phyloP scores from a whole-genome alignment of 768 basidiomycete species.

The Phaeotremella fagi region DNA sequence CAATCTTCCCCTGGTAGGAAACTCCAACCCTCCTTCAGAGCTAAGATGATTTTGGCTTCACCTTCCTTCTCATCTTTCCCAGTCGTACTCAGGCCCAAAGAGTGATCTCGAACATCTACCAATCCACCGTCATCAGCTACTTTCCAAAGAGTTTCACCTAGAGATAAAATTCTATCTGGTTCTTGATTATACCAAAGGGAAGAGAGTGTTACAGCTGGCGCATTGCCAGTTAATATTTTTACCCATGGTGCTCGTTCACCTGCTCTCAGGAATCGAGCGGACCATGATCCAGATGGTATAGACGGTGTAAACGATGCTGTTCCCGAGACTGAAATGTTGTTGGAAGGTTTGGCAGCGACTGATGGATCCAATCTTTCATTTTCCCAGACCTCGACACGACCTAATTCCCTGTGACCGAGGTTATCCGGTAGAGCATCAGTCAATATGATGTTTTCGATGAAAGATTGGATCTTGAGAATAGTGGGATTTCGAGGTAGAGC shows the following conservation, averaged over 20 bases:
- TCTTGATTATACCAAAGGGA: background rate
- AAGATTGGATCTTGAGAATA: conserved; percentile 10
- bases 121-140: background rate
- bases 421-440: conserved; percentile 38
- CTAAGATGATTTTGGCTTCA: conserved; percentile 22
- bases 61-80: conserved; percentile 6
- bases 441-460: conserved; percentile 25
- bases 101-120: background rate
- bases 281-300: conserved; percentile 14
- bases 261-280: conserved; percentile 18
- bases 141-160: conserved; percentile 4
- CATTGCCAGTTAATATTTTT: conserved; percentile 13
- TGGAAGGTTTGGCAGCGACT: conserved; percentile 5
- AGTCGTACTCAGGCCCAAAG: background rate
- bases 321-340: background rate
- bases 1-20: conserved; percentile 45
- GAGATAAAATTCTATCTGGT: background rate
- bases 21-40: conserved; percentile 37
- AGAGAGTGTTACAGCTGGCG: background rate
- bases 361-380: conserved; percentile 45
- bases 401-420: conserved; percentile 28
- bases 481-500: conserved; percentile 13
- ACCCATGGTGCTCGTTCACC: conserved; percentile 41
- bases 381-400: conserved; percentile 45
- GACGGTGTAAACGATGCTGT: background rate